phyloP scores from a whole-genome alignment of 805 yeast genomes.

The Yarrowia sp. region DNA sequence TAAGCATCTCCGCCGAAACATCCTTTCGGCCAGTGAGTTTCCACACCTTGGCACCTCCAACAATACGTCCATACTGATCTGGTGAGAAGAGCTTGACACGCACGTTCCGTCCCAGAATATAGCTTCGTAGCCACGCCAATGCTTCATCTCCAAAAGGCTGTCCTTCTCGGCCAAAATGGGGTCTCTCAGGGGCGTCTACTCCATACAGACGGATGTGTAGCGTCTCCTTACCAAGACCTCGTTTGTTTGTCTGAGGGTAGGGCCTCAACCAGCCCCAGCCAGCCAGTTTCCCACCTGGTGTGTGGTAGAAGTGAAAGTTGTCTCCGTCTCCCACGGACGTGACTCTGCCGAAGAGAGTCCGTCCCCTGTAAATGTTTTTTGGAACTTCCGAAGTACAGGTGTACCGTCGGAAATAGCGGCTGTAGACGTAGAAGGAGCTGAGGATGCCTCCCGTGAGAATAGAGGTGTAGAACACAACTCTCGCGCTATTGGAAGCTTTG shows the following conservation, averaged over 20 bases:
- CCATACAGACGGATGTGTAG: constrained; percentile 83
- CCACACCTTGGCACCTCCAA: constrained; percentile 64
- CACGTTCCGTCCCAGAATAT: constrained; percentile 62
- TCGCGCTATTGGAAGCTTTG: constrained; percentile 8
- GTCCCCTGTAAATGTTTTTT: constrained; percentile 41
- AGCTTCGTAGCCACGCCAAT: constrained; percentile 65
- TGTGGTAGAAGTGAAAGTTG: constrained; percentile 85
- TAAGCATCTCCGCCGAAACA: constrained; percentile 83
- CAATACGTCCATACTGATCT: constrained; percentile 89
- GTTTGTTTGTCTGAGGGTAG: constrained; percentile 54
- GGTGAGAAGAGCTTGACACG: constrained; percentile 72
- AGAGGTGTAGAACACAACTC: constrained; percentile 20
- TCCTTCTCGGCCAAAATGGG: constrained; percentile 91
- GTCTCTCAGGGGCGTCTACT: constrained; percentile 93
- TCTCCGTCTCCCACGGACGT: constrained; percentile 95
- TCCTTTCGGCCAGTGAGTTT: constrained; percentile 70
- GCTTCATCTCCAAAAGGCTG: constrained; percentile 89
- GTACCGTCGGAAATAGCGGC: constrained; percentile 48
- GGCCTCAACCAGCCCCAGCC: constrained; percentile 94
- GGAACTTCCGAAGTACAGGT: constrained; percentile 54
- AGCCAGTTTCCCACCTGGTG: constrained; percentile 81
- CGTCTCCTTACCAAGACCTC: constrained; percentile 56
- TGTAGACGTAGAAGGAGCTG: constrained; percentile 46
- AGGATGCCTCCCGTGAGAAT: constrained; percentile 39
- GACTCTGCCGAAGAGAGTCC: constrained; percentile 64